A percentile compares a stretch with the other conserved stretches of the same genome.
These are phyloP conservation scores for Calonectria naviculata DNA, from an alignment of 2,329 filamentous ascomycete genomes.

Conservation along the genomic window DNA sequence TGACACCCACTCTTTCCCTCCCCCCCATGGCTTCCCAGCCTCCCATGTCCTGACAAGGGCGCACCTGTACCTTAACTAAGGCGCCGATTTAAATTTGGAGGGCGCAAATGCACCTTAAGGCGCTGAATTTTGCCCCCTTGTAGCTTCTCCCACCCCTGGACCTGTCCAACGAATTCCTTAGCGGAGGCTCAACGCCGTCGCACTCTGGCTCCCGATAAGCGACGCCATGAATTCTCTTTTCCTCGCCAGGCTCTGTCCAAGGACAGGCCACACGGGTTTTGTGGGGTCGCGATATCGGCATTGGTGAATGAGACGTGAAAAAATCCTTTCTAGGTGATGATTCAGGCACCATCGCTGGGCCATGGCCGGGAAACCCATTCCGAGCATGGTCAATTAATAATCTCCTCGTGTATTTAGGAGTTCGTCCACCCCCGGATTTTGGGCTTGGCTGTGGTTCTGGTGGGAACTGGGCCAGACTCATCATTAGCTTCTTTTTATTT, in stretches of 20 bases:
- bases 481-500: background rate
- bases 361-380: background rate
- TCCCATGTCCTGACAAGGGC: conserved; percentile 9
- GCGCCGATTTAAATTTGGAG: background rate
- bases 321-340: background rate
- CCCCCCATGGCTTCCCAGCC: background rate
- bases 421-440: conserved; percentile 9
- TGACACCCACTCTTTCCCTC: conserved; percentile 4
- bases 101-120: conserved; percentile 1
- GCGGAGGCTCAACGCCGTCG: conserved; percentile 15
- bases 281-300: conserved; percentile 25
- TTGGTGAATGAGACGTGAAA: background rate
- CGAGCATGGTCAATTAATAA: conserved; percentile 6
- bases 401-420: conserved; percentile 30
- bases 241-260: background rate
- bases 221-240: background rate
- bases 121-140: background rate
- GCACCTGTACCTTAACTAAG: background rate
- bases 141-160: background rate
- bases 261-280: background rate
- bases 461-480: background rate
- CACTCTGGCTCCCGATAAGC: conserved; percentile 1
- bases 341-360: background rate
- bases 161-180: background rate
- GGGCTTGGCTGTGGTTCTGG: background rate